Evolutionary conservation across 768 basidiomycete genomes (phyloP), one percentile per base, ranked within the genome.

Genomic region (Lyophyllum shimeji): DNA sequence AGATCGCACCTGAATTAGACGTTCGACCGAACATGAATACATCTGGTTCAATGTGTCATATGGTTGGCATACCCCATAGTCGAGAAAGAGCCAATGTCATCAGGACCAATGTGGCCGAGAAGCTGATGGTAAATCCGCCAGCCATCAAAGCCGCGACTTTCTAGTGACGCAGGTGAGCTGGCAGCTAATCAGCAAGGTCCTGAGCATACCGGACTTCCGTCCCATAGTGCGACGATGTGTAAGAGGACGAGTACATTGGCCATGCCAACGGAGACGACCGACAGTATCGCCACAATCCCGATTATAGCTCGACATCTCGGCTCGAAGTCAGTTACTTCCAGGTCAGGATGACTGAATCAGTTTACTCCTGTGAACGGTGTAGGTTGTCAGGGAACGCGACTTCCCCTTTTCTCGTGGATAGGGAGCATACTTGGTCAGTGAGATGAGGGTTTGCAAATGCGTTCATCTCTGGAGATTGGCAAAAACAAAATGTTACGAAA

Each of bases 151-250:
- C 53, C 37, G 59, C 56, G 12, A 68, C 31, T 12, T 69, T 54
- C 37, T 63, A 25, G 60, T 65, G 20, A 12, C 17, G 8, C 8
- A 37, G 24, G 54, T 65, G 34, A 48, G 11, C 1, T 21, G 43
- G 2, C 21, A 24, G 43, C 6, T 24, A 20, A 8, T 12, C 12
- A 11, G 6, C 69, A 15, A 2, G 13, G n/a, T 7, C 2, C 13
- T 66, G 24, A 62, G 18, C 63, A 39, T 29, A 58, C 54, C 3
- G 20, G 65, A 2, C 69, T 63, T 44, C 66, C 66, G n/a, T 76
- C 71, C 74, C 74, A 76, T 8, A 75, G 61, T 12, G 66, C 57
- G 24, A 70, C 57, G 0, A 76, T 71, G 21, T 73, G 69, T 23
- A 73, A 51, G 18, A 74, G 65, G 24, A 73, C 69, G 69, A 66